phyloP scores from a whole-genome alignment of 2,329 filamentous ascomycete species.

The Penicillium sp. region DNA sequence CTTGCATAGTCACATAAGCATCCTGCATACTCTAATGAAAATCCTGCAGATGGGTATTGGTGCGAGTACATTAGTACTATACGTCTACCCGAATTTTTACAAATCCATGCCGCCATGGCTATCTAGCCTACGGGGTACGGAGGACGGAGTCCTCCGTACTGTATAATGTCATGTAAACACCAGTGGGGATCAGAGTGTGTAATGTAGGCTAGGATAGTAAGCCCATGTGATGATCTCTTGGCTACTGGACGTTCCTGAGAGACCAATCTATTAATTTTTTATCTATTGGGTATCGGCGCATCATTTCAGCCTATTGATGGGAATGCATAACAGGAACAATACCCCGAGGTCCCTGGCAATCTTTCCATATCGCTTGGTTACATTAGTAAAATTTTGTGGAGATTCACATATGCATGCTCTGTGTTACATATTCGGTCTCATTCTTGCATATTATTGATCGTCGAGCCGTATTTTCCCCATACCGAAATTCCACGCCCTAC shows the following conservation, averaged over 20 bases:
- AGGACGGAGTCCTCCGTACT: not conserved
- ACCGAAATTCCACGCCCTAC: not conserved
- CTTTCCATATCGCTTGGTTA: too few relatives aligned
- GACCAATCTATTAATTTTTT: not conserved
- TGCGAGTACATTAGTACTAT: too few relatives aligned
- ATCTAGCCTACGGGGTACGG: not conserved
- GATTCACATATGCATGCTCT: not conserved
- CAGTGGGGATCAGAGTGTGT: not conserved
- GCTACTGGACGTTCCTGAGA: not conserved
- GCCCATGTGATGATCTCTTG: not conserved
- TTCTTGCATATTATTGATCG: not conserved
- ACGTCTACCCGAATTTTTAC: not conserved
- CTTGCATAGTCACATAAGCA: not conserved
- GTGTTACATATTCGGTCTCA: not conserved
- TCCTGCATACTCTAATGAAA: not conserved
- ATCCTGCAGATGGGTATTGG: not conserved
- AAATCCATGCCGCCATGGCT: not conserved
- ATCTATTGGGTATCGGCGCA: not conserved
- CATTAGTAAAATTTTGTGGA: too few relatives aligned
- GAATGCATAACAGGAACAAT: not conserved
- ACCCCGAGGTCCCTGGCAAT: too few relatives aligned
- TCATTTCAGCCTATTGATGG: not conserved
- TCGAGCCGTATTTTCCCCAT: not conserved
- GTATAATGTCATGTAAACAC: not conserved
- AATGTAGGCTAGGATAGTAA: not conserved